Evolutionary conservation across 805 yeast species (phyloP).

Genomic region (Candida alai): DNA sequence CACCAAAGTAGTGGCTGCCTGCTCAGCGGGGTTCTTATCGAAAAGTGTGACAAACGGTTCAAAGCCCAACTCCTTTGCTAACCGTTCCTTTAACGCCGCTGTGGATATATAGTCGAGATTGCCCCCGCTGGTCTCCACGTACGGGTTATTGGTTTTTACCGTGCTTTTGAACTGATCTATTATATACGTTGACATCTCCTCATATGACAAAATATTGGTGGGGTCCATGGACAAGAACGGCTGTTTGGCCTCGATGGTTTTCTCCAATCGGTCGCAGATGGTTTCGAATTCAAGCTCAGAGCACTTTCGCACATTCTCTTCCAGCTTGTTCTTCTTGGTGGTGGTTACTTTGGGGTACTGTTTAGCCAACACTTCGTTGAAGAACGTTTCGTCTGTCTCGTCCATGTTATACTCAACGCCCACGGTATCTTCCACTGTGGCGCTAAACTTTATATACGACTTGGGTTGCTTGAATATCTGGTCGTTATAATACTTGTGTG

Average conservation of each 20-base stretch:
- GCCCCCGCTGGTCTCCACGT: constrained; percentile 22
- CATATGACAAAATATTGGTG: constrained; percentile 61
- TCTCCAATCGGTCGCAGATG: constrained; percentile 70
- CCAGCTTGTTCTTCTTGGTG: constrained; percentile 10
- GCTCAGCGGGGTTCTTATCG: constrained; percentile 39
- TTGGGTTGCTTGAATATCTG: constrained; percentile 63
- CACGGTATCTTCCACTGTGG: constrained; percentile 92
- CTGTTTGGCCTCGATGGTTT: constrained; percentile 71
- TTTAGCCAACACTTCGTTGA: constrained; percentile 39
- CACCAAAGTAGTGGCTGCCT: constrained; percentile 16
- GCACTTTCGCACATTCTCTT: constrained; percentile 33
- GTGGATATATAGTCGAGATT: constrained; percentile 43
- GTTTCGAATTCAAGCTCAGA: constrained; percentile 85
- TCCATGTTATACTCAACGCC: constrained; percentile 89
- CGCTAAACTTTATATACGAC: constrained; percentile 81
- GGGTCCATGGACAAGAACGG: constrained; percentile 90
- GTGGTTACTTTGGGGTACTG: constrained; percentile 23
- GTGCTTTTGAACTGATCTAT: constrained; percentile 30
- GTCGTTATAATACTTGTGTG: constrained; percentile 63
- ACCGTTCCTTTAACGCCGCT: constrained; percentile 51
- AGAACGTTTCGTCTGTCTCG: constrained; percentile 75
- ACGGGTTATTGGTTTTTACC: constrained; percentile 20
- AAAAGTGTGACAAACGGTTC: constrained; percentile 58
- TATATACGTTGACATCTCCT: constrained; percentile 59
- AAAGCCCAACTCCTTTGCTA: constrained; percentile 53